Base-by-base conservation (phyloP, 305 asterid genomes). In the Nicotiana rustica region DNA sequence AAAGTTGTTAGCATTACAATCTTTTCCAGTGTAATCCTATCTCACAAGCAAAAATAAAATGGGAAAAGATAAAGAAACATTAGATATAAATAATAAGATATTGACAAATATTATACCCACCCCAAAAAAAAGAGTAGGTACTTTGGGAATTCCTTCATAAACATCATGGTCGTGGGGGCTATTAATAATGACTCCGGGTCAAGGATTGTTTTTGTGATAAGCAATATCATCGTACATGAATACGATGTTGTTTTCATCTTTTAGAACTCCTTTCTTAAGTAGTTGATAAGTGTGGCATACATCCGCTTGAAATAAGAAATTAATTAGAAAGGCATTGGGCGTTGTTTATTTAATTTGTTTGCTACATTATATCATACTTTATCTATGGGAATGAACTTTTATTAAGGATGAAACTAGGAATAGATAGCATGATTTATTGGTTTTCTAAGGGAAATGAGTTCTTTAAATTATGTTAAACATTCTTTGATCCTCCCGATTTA, bases 131-230 rank as follows among this genome's bases (percentile, higher is more conserved):
- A 47, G 65, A 77, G 21, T 77, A 76, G 84, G 78, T 86, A 92
- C 99, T 89, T 88, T 89, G 57, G 92, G 89, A 21, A 86, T 88
- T 86, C 90, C 92, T 61, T 86, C 13, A 60, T 89, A 88, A 36
- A 89, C 88, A 67, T 89, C 62, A 15, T 31, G 79, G 17, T 88
- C 90, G 41, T 66, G 71, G 56, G 92, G 89, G 7, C 81, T 81
- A 17, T 87, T 89, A 52, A 85, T 77, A 33, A 87, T 85, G 21
- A 89, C 85, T 68, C 90, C 89, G 5, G 75, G 89, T 82, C 86
- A 81, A 49, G 90, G 90, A 49, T 89, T 89, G 10, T 86, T 44
- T 18, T 4, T 7, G 76, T 85, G 21, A 49, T 67, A 25, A 31
- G 33, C 33, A 31, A 31, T 31, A 31, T 31, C 3, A 31, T 31